A percentile compares a stretch with the other conserved stretches of the same genome.
Evolutionary conservation across 1,139 yeast genomes (phyloP).

Genomic region (Geotrichum candidum): DNA sequence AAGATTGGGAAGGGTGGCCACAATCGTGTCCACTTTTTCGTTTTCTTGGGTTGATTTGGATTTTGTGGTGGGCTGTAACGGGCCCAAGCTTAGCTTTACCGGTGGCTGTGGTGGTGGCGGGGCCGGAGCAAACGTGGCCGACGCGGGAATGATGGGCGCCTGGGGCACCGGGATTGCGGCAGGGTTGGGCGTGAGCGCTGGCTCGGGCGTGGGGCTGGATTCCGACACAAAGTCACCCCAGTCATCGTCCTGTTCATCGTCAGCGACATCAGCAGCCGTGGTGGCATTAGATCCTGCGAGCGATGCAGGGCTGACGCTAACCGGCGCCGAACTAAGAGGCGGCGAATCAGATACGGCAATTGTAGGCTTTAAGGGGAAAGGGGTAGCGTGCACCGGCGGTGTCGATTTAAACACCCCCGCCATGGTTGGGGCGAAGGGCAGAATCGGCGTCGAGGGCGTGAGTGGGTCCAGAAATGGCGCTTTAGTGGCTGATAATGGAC

Average conservation of each 20-base stretch:
- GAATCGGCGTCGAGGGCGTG: background rate
- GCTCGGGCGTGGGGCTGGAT: slow-evolving; percentile 23
- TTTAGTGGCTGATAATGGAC: too few species aligned
- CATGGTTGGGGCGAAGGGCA: background rate
- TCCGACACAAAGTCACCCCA: slow-evolving; percentile 23
- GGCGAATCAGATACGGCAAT: background rate
- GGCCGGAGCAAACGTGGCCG: background rate
- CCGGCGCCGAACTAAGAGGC: slow-evolving; percentile 7
- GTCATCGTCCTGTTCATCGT: slow-evolving; percentile 18
- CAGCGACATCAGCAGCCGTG: background rate
- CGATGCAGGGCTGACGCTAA: slow-evolving; percentile 17
- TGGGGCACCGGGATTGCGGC: background rate
- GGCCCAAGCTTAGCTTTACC: slow-evolving; percentile 18
- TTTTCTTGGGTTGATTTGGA: slow-evolving; percentile 22
- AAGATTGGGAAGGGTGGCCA: slow-evolving; percentile 27
- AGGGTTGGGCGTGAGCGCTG: slow-evolving; percentile 16
- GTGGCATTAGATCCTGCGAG: background rate
- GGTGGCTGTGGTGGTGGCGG: background rate
- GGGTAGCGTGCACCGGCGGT: background rate
- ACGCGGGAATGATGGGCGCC: slow-evolving; percentile 1
- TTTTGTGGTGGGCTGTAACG: slow-evolving; percentile 20
- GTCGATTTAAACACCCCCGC: background rate
- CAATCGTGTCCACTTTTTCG: slow-evolving; percentile 22
- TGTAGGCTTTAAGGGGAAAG: background rate
- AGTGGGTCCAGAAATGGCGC: background rate